Evolutionary conservation across 2,329 filamentous ascomycete species (phyloP).

Genomic region (Colletotrichum tofieldiae): DNA sequence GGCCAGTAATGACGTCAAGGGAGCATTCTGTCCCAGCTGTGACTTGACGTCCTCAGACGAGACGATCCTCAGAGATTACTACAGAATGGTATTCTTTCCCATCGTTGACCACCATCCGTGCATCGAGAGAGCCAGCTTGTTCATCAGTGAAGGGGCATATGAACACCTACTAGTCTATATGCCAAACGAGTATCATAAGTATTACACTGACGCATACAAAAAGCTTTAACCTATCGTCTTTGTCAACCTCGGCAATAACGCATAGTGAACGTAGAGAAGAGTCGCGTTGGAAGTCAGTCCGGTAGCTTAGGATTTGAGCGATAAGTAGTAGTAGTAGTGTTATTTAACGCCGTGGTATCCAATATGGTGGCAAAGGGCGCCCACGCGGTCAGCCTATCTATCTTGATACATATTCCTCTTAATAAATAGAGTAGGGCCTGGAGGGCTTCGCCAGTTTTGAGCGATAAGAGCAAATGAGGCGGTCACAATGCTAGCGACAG

Average conservation of each 20-base stretch:
- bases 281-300: background rate
- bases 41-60: background rate
- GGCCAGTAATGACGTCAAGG: no score
- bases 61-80: background rate
- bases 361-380: no score
- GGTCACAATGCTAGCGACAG: background rate
- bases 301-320: constrained; percentile 24
- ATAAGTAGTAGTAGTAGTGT: background rate
- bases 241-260: background rate
- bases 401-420: no score
- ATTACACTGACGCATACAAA: background rate
- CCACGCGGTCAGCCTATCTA: no score
- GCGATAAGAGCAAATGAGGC: constrained; percentile 8
- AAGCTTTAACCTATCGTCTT: background rate
- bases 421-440: no score
- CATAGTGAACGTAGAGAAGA: background rate
- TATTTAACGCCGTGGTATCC: no score
- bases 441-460: background rate
- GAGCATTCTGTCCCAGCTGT: background rate
- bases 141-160: constrained; percentile 1
- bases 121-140: background rate
- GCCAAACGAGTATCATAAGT: background rate
- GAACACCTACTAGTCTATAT: constrained; percentile 1
- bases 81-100: constrained; percentile 1
- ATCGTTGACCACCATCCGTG: background rate